Evolutionary conservation across 2,329 filamentous ascomycete species (phyloP), one percentile per base, ranked within the genome.

Genomic region (Calonectria multiphialidica): DNA sequence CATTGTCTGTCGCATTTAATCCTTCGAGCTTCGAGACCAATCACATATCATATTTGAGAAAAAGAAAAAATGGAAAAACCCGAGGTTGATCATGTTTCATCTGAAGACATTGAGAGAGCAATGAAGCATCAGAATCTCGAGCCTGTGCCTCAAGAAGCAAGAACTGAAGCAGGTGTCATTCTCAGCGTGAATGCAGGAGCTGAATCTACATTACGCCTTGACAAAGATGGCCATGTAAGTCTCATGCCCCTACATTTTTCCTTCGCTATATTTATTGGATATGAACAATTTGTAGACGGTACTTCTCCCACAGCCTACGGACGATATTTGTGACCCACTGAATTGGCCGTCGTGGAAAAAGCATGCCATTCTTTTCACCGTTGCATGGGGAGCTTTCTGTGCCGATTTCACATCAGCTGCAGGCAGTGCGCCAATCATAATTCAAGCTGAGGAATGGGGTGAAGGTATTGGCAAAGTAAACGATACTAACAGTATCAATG

Each of bases 311-410:
- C 74, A 78, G 35, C 76, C 75, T 2, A 71, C 72, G 1, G 69
- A 74, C 15, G 71, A 76, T 30, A 68, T 53, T 0, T 33, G 45
- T 4, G 75, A 77, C 25, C 76, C 74, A 1, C 57, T 78, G 12
- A 78, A 78, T 59, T 78, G 76, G 75, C 66, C 72, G 0, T 67
- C 59, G 2, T 57, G 57, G 37, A 78, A 76, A 63, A 78, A 78
- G 37, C 73, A 75, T 30, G 62, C 70, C 15, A 74, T 76, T 42
- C 72, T 78, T 16, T 53, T 76, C n/a, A 70, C 71, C 1, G 55
- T 76, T 1, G 70, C 72, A 2, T 78, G 65, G 64, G 74, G 63
- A 18, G 75, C 76, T 3, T 72, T 77, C 42, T 57, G 49, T 13
- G 68, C 73, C 3, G 75, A 77, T 18, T 77, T 76, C 53, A 73